A percentile compares a stretch with the other conserved stretches of the same genome.
Evolutionary conservation across 2,329 filamentous ascomycete genomes (phyloP).

Genomic region (Meredithiella fracta): DNA sequence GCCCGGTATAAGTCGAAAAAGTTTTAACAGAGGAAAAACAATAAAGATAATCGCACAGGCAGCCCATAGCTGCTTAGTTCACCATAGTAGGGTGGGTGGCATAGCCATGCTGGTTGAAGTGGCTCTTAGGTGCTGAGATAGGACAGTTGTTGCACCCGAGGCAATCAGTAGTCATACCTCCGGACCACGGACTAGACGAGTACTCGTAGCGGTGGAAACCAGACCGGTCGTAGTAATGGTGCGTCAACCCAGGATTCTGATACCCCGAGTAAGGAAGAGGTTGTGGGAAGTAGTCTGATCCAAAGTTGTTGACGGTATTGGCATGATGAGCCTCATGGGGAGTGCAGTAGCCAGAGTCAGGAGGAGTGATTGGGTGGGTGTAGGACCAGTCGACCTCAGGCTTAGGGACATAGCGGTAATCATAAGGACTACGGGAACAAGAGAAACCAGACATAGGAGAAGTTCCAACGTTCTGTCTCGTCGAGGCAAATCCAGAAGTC

Average conservation of each 20-base stretch:
- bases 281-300: slow-evolving; percentile 33
- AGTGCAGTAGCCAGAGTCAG: slow-evolving; percentile 45
- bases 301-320: slow-evolving; percentile 34
- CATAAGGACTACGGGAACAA: slow-evolving; percentile 18
- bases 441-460: slow-evolving; percentile 20
- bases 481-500: slow-evolving; percentile 16
- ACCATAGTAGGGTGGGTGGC: slow-evolving; percentile 34
- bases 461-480: slow-evolving; percentile 16
- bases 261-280: background rate
- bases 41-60: slow-evolving; percentile 14
- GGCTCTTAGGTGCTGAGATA: slow-evolving; percentile 28
- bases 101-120: slow-evolving; percentile 27
- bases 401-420: slow-evolving; percentile 24
- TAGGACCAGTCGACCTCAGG: slow-evolving; percentile 15
- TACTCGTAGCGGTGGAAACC: slow-evolving; percentile 28
- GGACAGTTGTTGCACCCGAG: slow-evolving; percentile 29
- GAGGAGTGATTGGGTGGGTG: slow-evolving; percentile 36
- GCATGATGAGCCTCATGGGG: slow-evolving; percentile 38
- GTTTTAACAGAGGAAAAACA: slow-evolving; percentile 13
- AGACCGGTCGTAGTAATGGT: slow-evolving; percentile 25
- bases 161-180: slow-evolving; percentile 30
- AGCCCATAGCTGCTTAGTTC: slow-evolving; percentile 24
- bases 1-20: background rate
- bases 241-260: slow-evolving; percentile 17
- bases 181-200: slow-evolving; percentile 36